Base-by-base conservation (phyloP, 768 basidiomycete species). In the Lepiota brunneoincarnata region DNA sequence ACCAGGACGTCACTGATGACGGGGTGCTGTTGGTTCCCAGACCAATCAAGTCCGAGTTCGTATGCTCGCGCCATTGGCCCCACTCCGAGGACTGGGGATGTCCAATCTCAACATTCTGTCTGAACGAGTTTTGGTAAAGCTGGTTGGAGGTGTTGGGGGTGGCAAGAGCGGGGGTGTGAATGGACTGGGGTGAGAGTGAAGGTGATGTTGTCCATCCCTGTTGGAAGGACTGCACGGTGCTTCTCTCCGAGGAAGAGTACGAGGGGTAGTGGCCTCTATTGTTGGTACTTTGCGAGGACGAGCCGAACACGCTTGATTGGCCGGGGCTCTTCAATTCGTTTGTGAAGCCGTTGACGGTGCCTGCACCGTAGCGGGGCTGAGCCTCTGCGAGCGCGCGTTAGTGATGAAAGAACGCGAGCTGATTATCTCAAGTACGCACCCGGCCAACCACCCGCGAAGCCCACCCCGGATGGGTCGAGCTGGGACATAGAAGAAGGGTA, bases 241-340 rank as follows among this genome's bases (percentile, higher is more conserved):
- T 54, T 41, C 53, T 39, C 12, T 54, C 53, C 5, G 53, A 47
- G 21, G 45, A 48, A 54, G 44, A 36, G 44, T 48, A 54, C 31
- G 31, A 31, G 15, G 47, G 31, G 42, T 51, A 34, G 17, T 54
- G 53, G 17, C 20, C 48, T 20, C 53, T 45, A 39, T 20, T 48
- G 21, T 34, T 35, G 12, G 17, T 18, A 9, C 38, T 39, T n/a
- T 47, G 45, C 11, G 53, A 54, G 26, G 31, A 35, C 17, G 53
- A 48, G 31, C 41, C 14, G 28, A 54, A 54, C n/a, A 39, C 39
- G 24, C 34, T 54, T 18, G 38, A 23, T 31, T 40, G 53, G 36
- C 31, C 17, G 21, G 23, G 37, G 15, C 12, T 14, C 37, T 41
- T 54, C 28, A 54, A 5, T 12, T 54, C 45, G 46, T 54, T 54